A percentile compares a stretch with the other conserved stretches of the same genome.
Evolutionary conservation across 148 eudicot species (phyloP).

Genomic region (Vaccinium corymbosum): DNA sequence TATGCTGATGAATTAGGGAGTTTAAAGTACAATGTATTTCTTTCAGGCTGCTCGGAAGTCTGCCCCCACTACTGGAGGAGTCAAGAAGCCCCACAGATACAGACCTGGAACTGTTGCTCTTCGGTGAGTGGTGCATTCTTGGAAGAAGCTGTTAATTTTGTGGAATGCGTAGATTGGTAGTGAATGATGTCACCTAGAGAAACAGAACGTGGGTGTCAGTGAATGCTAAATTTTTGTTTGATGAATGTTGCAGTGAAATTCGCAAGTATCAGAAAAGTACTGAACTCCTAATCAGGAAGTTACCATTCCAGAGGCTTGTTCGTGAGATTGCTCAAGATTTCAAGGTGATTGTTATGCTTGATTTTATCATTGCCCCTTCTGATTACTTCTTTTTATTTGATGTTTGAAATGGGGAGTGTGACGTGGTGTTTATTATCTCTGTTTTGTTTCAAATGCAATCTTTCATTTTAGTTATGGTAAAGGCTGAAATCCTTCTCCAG

Average conservation of each 20-base stretch:
- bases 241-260: constrained; percentile 22
- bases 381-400: neutral
- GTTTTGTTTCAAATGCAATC: neutral
- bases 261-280: constrained; percentile 29
- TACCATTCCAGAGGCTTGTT: constrained; percentile 28
- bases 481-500: neutral
- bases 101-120: constrained; percentile 29
- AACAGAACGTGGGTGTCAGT: neutral
- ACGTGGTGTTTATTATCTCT: neutral
- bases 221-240: neutral
- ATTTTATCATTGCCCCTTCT: neutral
- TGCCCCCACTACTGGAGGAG: constrained; percentile 29
- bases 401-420: neutral
- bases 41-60: constrained; percentile 27
- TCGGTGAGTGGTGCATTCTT: neutral
- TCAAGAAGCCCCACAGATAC: constrained; percentile 32
- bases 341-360: constrained; percentile 8
- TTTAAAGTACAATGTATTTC: neutral
- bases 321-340: constrained; percentile 29
- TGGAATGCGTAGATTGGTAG: neutral
- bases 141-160: neutral
- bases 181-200: neutral
- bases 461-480: neutral
- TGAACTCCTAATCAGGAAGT: constrained; percentile 23
- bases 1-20: neutral